These are phyloP conservation scores for Rosa chinensis DNA, from an alignment of 306 rosid species.

Conservation along the genomic window DNA sequence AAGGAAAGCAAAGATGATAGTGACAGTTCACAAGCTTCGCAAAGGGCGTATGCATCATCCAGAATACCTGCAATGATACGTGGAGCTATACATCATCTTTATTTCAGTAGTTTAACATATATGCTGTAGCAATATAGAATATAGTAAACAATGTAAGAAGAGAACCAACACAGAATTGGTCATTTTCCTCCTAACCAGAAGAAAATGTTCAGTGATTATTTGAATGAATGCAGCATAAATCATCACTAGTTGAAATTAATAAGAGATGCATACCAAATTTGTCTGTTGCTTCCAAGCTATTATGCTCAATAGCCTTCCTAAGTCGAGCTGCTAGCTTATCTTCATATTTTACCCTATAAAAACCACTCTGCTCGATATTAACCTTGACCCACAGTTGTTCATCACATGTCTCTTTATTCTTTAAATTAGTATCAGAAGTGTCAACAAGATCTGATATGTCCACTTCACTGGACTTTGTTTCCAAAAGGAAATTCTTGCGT, in stretches of 20 bases:
- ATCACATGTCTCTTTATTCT: constrained; percentile 19
- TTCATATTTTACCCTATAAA: constrained; percentile 62
- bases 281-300: constrained; percentile 44
- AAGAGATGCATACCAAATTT: constrained; percentile 45
- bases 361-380: constrained; percentile 53
- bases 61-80: constrained; percentile 47
- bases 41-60: constrained; percentile 62
- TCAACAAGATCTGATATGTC: constrained; percentile 44
- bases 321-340: constrained; percentile 49
- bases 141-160: background rate
- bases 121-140: background rate
- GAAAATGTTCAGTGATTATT: background rate
- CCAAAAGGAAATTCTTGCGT: constrained; percentile 44
- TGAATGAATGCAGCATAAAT: background rate
- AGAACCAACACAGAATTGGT: background rate
- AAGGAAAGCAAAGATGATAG: constrained; percentile 48
- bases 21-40: constrained; percentile 51
- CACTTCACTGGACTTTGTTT: constrained; percentile 34
- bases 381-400: constrained; percentile 57
- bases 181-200: background rate
- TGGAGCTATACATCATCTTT: background rate
- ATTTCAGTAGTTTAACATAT: background rate
- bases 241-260: background rate
- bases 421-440: constrained; percentile 22
- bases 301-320: constrained; percentile 47